Percentiles rank a stretch among this genome's conserved stretches.
These are phyloP conservation scores for Nakaseomyces nivariensis DNA, from an alignment of 1,139 yeast genomes.

Conservation along the genomic window DNA sequence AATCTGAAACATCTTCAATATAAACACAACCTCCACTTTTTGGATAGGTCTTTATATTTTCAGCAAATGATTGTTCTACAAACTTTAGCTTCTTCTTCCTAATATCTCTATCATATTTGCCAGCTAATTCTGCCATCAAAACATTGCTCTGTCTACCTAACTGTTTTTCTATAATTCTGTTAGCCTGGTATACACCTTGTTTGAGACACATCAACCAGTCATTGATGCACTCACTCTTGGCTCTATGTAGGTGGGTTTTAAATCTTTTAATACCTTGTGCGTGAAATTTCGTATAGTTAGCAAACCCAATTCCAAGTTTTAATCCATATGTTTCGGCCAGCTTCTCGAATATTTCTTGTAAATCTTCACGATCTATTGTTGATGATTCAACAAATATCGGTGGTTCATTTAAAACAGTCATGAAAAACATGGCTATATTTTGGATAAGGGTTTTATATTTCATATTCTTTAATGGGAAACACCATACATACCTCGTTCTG, in stretches of 20 bases:
- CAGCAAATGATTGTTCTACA: conserved; percentile 14
- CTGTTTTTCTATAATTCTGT: conserved; percentile 10
- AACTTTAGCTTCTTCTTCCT: conserved; percentile 13
- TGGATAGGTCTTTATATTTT: conserved; percentile 17
- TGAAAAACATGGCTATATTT: conserved; percentile 11
- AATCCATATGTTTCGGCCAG: conserved; percentile 18
- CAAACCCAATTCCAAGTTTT: conserved; percentile 24
- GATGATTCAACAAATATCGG: conserved; percentile 26
- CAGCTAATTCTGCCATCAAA: not conserved
- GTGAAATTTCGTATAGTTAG: conserved; percentile 16
- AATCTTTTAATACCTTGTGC: conserved; percentile 16
- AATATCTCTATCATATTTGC: not conserved
- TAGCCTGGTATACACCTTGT: conserved; percentile 13
- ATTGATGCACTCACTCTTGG: conserved; percentile 18
- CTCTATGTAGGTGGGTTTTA: conserved; percentile 11
- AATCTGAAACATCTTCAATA: conserved; percentile 14
- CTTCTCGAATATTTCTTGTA: conserved; percentile 24
- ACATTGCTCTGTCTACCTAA: not conserved
- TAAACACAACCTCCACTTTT: conserved; percentile 16
- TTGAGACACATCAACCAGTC: conserved; percentile 24
- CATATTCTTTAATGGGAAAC: conserved; percentile 20
- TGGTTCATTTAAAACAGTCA: conserved; percentile 17
- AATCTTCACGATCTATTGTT: conserved; percentile 22
- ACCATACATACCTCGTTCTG: conserved; percentile 25
- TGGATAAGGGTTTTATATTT: conserved; percentile 18